Conservation (phyloP, 2,329 filamentous ascomycete genomes). For the Epichloe coenophiala region DNA sequence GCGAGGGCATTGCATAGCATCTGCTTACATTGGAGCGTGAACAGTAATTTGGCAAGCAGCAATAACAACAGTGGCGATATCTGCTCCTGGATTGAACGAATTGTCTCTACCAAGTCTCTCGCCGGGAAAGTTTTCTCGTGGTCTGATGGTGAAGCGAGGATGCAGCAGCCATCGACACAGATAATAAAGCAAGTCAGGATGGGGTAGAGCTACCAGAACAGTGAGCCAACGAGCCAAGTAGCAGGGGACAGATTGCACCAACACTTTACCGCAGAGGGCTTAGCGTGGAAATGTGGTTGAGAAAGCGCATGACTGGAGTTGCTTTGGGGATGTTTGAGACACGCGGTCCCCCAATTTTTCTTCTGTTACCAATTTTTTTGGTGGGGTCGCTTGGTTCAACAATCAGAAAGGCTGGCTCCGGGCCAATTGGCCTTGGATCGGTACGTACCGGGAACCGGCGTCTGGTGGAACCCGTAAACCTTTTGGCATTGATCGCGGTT, state of each 20-base stretch:
- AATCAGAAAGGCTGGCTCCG: conserved; percentile 13
- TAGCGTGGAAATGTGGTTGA: conserved; percentile 13
- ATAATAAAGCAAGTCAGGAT: too few species aligned
- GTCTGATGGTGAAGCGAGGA: too few species aligned
- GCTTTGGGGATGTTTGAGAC: conserved; percentile 1
- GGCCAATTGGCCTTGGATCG: not conserved
- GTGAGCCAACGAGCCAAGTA: conserved; percentile 1
- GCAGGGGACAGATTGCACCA: not conserved
- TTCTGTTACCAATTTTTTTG: conserved; percentile 15
- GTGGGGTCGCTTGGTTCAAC: conserved; percentile 23
- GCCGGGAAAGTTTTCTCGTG: too few species aligned
- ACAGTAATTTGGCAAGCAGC: too few species aligned
- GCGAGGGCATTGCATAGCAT: not conserved
- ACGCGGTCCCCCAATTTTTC: conserved; percentile 21
- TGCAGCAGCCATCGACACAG: too few species aligned
- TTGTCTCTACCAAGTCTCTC: too few species aligned
- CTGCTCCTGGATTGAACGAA: too few species aligned
- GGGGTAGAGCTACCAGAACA: not conserved
- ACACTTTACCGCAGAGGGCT: conserved; percentile 5
- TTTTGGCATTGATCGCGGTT: not conserved
- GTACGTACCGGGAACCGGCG: not conserved
- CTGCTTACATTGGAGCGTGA: too few species aligned
- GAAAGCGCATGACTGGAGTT: conserved; percentile 2
- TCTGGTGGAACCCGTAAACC: not conserved
- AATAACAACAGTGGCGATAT: too few species aligned